Percentiles rank a stretch among this genome's conserved stretches.
These are phyloP conservation scores for Heliosperma pusillum DNA, from an alignment of 148 eudicot genomes.

Conservation along the genomic window DNA sequence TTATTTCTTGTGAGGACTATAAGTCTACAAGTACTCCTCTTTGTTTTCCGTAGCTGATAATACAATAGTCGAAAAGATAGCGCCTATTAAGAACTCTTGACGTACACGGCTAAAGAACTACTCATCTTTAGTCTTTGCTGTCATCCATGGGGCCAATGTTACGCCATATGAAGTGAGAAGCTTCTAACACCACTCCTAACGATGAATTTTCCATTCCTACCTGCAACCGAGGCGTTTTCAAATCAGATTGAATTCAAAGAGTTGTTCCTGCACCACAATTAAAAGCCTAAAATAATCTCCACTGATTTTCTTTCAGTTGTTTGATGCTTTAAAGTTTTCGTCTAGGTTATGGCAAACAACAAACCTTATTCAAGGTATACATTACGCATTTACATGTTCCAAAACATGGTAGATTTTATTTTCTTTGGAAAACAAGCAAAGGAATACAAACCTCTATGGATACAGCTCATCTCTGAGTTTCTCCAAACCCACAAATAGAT, in stretches of 20 bases:
- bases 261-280: neutral
- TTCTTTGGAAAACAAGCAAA: neutral
- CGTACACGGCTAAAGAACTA: neutral
- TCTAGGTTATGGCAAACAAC: neutral
- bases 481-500: constrained; percentile 52
- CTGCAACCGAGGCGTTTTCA: constrained; percentile 27
- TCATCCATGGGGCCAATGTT: constrained; percentile 32
- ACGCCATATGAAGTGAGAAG: constrained; percentile 68
- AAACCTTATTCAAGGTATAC: too few relatives aligned
- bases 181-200: constrained; percentile 65
- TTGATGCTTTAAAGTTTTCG: neutral
- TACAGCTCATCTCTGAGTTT: constrained; percentile 61
- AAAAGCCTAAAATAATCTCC: neutral
- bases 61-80: neutral
- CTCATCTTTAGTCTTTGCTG: neutral
- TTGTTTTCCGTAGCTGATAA: too few relatives aligned
- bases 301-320: neutral
- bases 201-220: constrained; percentile 81
- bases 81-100: neutral
- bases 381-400: too few relatives aligned
- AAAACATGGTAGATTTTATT: neutral
- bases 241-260: constrained; percentile 1
- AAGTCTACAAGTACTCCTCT: too few relatives aligned
- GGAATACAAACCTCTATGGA: constrained; percentile 56
- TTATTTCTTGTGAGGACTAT: too few relatives aligned